A percentile compares a stretch with the other conserved stretches of the same genome.
Evolutionary conservation across 2,329 filamentous ascomycete genomes (phyloP).

Genomic region (Hypoxylon sp.): DNA sequence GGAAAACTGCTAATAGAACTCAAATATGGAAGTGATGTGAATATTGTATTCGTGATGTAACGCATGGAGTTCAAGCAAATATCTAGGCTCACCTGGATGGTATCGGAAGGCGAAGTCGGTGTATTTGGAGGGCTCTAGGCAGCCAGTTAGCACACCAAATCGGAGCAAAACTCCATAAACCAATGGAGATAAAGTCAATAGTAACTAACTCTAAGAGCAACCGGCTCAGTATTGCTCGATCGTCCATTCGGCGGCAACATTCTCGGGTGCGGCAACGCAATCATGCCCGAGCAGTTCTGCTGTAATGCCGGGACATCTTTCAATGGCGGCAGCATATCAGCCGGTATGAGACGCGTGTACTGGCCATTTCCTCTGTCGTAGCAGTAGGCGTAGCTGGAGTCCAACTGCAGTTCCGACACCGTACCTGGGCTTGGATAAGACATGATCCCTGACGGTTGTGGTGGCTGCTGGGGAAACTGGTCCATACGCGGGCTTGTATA

Average conservation of each 20-base stretch:
- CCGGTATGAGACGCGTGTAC: conserved; percentile 69
- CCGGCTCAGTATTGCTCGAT: conserved; percentile 57
- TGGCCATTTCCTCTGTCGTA: conserved; percentile 67
- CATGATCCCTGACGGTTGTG: conserved; percentile 17
- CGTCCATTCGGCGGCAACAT: conserved; percentile 58
- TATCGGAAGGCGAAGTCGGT: conserved; percentile 49
- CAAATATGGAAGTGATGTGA: background rate
- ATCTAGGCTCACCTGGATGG: conserved; percentile 53
- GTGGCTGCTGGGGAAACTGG: conserved; percentile 37
- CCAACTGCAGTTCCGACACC: conserved; percentile 49
- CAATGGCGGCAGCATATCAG: conserved; percentile 66
- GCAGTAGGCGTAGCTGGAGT: conserved; percentile 64
- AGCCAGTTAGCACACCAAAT: conserved; percentile 21
- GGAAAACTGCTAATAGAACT: background rate
- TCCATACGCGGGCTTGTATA: conserved; percentile 41
- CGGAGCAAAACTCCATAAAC: conserved; percentile 14
- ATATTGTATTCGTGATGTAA: background rate
- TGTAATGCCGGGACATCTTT: conserved; percentile 62
- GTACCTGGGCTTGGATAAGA: conserved; percentile 32
- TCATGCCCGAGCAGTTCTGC: conserved; percentile 59
- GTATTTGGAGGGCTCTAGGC: conserved; percentile 47
- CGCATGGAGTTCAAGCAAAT: conserved; percentile 10
- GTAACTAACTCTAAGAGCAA: conserved; percentile 60
- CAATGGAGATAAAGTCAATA: conserved; percentile 1
- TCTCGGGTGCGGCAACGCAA: conserved; percentile 62